Evolutionary conservation across 1,139 yeast species (phyloP).

Genomic region (Yamadazyma taylorii): DNA sequence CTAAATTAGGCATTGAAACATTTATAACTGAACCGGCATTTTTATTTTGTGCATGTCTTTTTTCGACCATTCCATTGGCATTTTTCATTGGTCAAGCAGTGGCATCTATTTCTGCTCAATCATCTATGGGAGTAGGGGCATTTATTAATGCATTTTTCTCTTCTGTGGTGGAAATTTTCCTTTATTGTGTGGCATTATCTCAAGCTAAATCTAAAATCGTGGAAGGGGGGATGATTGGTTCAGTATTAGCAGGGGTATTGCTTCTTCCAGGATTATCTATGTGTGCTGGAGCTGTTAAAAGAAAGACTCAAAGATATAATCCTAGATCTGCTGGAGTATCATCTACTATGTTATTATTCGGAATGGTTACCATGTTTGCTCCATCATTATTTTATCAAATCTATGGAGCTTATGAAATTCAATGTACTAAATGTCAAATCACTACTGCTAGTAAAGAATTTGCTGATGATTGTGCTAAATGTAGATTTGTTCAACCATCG

Average conservation of each 20-base stretch:
- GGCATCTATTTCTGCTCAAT: slow-evolving; percentile 96
- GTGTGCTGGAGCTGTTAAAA: slow-evolving; percentile 92
- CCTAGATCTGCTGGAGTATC: slow-evolving; percentile 97
- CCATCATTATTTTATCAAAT: slow-evolving; percentile 91
- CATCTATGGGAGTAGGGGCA: slow-evolving; percentile 99
- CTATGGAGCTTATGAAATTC: slow-evolving; percentile 82
- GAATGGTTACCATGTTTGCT: slow-evolving; percentile 88
- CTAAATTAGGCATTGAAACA: slow-evolving; percentile 44
- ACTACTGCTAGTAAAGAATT: slow-evolving; percentile 7
- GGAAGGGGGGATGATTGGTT: slow-evolving; percentile 97
- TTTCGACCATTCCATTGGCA: slow-evolving; percentile 90
- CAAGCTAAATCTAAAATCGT: slow-evolving; percentile 87
- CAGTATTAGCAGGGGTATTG: slow-evolving; percentile 88
- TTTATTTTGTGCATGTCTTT: slow-evolving; percentile 73
- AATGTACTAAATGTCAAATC: slow-evolving; percentile 54
- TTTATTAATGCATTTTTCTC: slow-evolving; percentile 97
- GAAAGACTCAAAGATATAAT: slow-evolving; percentile 92
- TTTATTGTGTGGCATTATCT: slow-evolving; percentile 86
- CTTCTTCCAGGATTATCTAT: slow-evolving; percentile 91
- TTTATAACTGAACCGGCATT: slow-evolving; percentile 61
- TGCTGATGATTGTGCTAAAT: slow-evolving; percentile 56
- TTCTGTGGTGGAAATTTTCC: slow-evolving; percentile 87
- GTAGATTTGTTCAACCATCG: slow-evolving; percentile 80
- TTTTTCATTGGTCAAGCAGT: slow-evolving; percentile 98
- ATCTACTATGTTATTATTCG: slow-evolving; percentile 90